Evolutionary conservation across 2,329 filamentous ascomycete species (phyloP), one percentile per base, ranked within the genome.

Genomic region (Simplicillium aogashimaense): DNA sequence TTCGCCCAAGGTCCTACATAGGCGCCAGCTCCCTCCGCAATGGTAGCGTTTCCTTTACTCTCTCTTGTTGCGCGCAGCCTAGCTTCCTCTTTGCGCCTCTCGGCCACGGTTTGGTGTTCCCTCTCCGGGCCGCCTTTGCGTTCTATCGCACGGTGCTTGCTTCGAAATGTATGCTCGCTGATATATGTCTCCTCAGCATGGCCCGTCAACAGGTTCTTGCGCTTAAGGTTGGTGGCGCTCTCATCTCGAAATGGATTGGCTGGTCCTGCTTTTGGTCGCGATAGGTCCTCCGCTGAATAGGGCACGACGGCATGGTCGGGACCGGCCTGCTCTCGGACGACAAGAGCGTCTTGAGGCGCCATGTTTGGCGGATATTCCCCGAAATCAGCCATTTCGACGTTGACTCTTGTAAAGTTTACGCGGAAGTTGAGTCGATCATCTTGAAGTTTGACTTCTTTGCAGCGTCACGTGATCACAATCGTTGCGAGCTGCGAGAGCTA

Each of bases 1-100:
- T 74, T 81, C 8, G 92, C 94, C 94, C 94, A 45, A 0, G 92
- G 94, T 0, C 94, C 94, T 30, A 94, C 75, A 60, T 98, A 98
- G 35, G 88, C 82, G 40, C 82, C 83, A 7, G 87, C 80, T 1
- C 92, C 92, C 53, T 95, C 89, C 0, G 89, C 83, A 31, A 95
- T 73, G 14, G 81, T 78, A 33, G 87, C 78, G 56, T 90, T 81
- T 36, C 92, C 92, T 56, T 92, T 95, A 49, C 69, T 78, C 60
- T 97, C 88, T 45, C 92, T 74, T 50, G 81, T 84, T n/a, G 80
- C 70, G 36, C 83, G 71, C 59, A 87, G 66, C 43, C 68, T 69
- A 30, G 77, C 78, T 5, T 81, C 79, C 42, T 81, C 75, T 47
- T 84, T 83, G 60, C 94, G 95, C 20, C 76, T 67, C 11, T 79